These are phyloP conservation scores for Rhizomucor pusillus DNA, from an alignment of 371 early-diverging fungal genomes.

Conservation along the genomic window DNA sequence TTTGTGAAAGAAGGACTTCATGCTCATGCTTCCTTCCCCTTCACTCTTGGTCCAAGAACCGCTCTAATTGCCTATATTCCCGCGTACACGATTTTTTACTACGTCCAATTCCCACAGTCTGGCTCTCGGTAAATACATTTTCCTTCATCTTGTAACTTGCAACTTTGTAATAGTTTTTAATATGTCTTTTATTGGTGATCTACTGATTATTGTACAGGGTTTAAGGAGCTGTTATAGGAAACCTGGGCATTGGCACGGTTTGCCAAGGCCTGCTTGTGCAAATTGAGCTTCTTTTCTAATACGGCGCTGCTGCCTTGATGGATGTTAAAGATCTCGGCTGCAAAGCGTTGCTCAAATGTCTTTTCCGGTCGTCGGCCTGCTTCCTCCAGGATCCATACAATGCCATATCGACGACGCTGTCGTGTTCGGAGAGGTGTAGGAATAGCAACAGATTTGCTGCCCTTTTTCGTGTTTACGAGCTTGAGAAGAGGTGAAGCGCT, in stretches of 20 bases:
- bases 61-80: too few relatives aligned
- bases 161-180: too few relatives aligned
- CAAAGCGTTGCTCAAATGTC: slow-evolving; percentile 71
- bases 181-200: too few relatives aligned
- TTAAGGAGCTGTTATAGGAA: slow-evolving; percentile 41
- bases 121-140: too few relatives aligned
- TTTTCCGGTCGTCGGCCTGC: slow-evolving; percentile 64
- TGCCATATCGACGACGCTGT: slow-evolving; percentile 79
- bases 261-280: slow-evolving; percentile 74
- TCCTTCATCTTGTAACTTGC: too few relatives aligned
- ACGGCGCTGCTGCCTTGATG: slow-evolving; percentile 72
- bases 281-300: slow-evolving; percentile 57
- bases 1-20: slow-evolving; percentile 1
- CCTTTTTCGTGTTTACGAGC: slow-evolving; percentile 58
- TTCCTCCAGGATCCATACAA: slow-evolving; percentile 87
- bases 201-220: too few relatives aligned
- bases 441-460: slow-evolving; percentile 80
- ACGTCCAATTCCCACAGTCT: too few relatives aligned
- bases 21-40: too few relatives aligned
- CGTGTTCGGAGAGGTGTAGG: slow-evolving; percentile 81
- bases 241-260: slow-evolving; percentile 82
- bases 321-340: slow-evolving; percentile 79
- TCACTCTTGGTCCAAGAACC: too few relatives aligned
- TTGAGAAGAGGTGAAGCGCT: slow-evolving; percentile 77
- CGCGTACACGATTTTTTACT: too few relatives aligned